These are phyloP conservation scores for Vitis vinifera DNA, from an alignment of 164 flowering plant genomes.

Conservation along the genomic window DNA sequence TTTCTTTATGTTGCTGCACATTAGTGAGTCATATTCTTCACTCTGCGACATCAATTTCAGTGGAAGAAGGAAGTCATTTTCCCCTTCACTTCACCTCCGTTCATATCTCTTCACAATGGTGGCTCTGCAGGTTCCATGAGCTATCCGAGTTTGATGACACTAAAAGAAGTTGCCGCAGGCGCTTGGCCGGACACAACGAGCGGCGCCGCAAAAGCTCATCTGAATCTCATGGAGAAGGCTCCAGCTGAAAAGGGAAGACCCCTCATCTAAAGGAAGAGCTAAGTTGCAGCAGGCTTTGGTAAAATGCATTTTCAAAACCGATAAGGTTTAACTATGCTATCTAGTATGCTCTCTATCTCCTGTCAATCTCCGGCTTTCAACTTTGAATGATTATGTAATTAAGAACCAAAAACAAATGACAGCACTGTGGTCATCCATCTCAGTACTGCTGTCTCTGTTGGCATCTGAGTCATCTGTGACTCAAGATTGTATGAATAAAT, in stretches of 20 bases:
- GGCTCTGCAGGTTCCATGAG: conserved; percentile 67
- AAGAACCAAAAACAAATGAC: too few species aligned
- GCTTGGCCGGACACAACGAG: conserved; percentile 90
- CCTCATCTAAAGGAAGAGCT: neutral
- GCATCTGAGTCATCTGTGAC: too few species aligned
- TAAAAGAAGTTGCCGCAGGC: conserved; percentile 85
- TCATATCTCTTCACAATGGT: neutral
- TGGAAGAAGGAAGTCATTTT: too few species aligned
- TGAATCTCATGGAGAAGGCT: conserved; percentile 49
- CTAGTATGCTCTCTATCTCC: conserved; percentile 85
- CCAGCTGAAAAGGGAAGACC: conserved; percentile 17
- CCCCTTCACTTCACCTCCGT: too few species aligned
- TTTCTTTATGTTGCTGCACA: too few species aligned
- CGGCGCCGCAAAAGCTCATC: conserved; percentile 67
- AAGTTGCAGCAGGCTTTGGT: neutral
- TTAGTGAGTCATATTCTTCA: too few species aligned
- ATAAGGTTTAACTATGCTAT: conserved; percentile 23
- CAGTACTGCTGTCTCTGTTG: too few species aligned
- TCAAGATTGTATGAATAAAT: too few species aligned
- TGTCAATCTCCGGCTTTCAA: conserved; percentile 47
- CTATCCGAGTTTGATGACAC: conserved; percentile 80
- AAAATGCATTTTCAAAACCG: neutral
- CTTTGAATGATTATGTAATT: too few species aligned
- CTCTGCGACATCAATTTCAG: too few species aligned
- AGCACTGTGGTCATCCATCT: too few species aligned